Base-by-base conservation (phyloP, 1,284 basidiomycete species). In the Cutaneotrichosporon sp. region DNA sequence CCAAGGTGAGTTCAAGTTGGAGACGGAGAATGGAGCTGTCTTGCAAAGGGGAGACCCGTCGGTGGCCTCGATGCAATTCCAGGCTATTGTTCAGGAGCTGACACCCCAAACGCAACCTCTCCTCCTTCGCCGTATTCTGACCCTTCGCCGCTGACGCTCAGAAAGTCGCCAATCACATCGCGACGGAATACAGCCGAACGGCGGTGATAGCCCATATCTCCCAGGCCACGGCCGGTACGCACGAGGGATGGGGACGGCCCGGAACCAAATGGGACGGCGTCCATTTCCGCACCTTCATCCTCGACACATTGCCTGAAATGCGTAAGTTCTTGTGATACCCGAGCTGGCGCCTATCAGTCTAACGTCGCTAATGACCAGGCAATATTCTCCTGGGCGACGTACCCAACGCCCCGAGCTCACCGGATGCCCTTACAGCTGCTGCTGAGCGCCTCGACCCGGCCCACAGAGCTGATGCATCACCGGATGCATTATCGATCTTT, bases 181-280 rank as follows among this genome's bases (percentile, higher is more conserved):
- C 80, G 55, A 84, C 86, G 60, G 89, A 92, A 65, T 89, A 87
- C 68, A 80, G 83, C 5, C 82, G 89, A 17, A 79, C 85, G 22
- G 87, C 87, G 61, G 77, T 90, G 38, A 81, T 90, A 56, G 80
- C 85, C 14, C 83, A 87, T 69, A 83, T 88, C 64, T 84, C 85
- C 12, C 80, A 85, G 57, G 88, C 89, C 11, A 84, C 82, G 61
- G 81, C 82, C 41, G 81, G 80, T 1, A 75, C 77, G 55, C 88
- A 88, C 61, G 82, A 85, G 55, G 89, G 89, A 12, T 91, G 88
- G 88, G 88, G 88, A 16, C 75, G 78, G 60, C 87, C 84, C 54
- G 67, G 67, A 6, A 67, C 66, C 0, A 63, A 61, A 46, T 73
- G 71, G 71, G 71, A 67, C 37, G 63, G 66, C 26, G 61, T 66